Conservation (phyloP, 2,329 filamentous ascomycete genomes). For the Colletotrichum navitas region DNA sequence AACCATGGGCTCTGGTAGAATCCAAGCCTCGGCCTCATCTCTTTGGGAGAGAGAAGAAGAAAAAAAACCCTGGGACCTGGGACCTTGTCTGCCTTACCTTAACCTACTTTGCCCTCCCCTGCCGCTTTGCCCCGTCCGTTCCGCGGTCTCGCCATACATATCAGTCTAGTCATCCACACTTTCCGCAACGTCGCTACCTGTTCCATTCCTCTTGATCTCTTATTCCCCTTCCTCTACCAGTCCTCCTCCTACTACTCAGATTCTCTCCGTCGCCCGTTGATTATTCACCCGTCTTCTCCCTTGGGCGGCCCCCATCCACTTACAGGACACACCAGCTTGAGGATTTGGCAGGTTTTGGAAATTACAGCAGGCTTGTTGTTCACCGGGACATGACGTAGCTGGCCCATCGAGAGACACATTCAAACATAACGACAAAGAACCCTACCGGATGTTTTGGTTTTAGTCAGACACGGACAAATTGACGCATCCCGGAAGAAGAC, state of each 20-base stretch:
- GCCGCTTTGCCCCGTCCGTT: slow-evolving; percentile 25
- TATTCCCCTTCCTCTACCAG: slow-evolving; percentile 17
- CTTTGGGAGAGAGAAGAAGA: too few relatives aligned
- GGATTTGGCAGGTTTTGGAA: slow-evolving; percentile 12
- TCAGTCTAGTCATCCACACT: slow-evolving; percentile 42
- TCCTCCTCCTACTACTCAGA: neutral
- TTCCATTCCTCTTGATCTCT: slow-evolving; percentile 36
- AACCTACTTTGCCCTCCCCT: slow-evolving; percentile 37
- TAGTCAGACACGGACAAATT: slow-evolving; percentile 29
- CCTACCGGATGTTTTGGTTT: slow-evolving; percentile 30
- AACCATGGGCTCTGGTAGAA: slow-evolving; percentile 1
- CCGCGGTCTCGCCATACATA: slow-evolving; percentile 41
- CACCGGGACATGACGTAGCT: slow-evolving; percentile 32
- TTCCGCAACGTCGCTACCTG: slow-evolving; percentile 26
- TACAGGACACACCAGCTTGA: neutral
- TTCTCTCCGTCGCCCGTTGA: slow-evolving; percentile 5
- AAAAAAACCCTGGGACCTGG: slow-evolving; percentile 18
- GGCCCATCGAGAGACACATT: slow-evolving; percentile 9
- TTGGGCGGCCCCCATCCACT: slow-evolving; percentile 12
- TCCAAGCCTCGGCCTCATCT: slow-evolving; percentile 26
- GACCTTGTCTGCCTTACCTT: slow-evolving; percentile 36
- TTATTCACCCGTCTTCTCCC: slow-evolving; percentile 17
- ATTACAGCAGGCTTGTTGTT: slow-evolving; percentile 5
- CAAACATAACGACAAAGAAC: slow-evolving; percentile 11
- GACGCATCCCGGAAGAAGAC: slow-evolving; percentile 20